Base-by-base conservation (phyloP, 345 rosid species). In the Bruguiera gymnorhiza region DNA sequence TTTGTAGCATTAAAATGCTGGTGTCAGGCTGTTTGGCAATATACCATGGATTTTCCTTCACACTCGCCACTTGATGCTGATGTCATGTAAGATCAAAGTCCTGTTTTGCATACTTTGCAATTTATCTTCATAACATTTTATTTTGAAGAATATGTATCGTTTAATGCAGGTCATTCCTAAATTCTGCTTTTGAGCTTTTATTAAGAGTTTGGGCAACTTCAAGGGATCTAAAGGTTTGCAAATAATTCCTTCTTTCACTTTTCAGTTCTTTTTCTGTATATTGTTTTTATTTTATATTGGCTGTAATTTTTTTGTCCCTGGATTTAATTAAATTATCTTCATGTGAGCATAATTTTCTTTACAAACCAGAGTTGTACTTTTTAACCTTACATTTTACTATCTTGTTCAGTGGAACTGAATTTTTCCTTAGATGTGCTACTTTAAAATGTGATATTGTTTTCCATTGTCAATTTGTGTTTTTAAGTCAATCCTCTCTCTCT, bases 171-270 rank as follows among this genome's bases (percentile, higher is more conserved):
- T 94, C 98, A 60, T 91, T 81, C 79, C 74, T 94, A 50, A 89
- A 91, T 83, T 91, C 98, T 72, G 95, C 85, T 70, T 94, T 94
- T 89, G 98, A 94, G 85, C 89, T 94, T 76, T 63, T 94, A 68
- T 82, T 94, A 79, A 86, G 90, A 79, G 97, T 87, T 70, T 94
- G 98, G 98, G 88, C 96, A 63, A 68, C 87, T 75, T 94, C 98
- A 37, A 86, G 96, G 30, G 98, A 91, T 82, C 86, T 81, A 68
- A 91, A 94, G 98, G 98, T 94, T 75, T 70, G 60, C 48, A 48
- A 21, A 63, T 32, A 27, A 21, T n/a, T 21, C 43, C 3, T 21
- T 18, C 6, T 9, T 72, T 43, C 61, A 16, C 54, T 18, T 8
- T 54, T 48, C 24, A 32, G 23, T 58, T 70, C 27, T 24, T 23